Conservation (phyloP, 495 filamentous ascomycete species). For the Podospora appendiculata region DNA sequence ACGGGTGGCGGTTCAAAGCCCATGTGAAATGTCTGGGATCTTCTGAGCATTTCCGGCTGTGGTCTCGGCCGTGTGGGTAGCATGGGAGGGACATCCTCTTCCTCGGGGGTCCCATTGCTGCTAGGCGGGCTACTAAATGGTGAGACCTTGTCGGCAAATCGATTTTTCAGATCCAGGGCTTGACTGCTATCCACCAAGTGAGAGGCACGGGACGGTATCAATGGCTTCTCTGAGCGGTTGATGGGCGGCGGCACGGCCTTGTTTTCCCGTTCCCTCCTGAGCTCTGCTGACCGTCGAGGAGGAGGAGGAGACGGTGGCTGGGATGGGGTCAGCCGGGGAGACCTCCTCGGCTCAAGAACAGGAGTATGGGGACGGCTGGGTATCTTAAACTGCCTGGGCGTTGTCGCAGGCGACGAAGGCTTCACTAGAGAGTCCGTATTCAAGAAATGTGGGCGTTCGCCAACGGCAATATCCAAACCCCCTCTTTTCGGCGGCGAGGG, state of each 20-base stretch:
- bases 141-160: constrained; percentile 46
- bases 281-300: constrained; percentile 44
- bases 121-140: constrained; percentile 88
- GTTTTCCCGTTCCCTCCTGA: constrained; percentile 32
- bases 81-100: constrained; percentile 33
- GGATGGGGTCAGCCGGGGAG: constrained; percentile 30
- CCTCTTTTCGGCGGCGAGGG: constrained; percentile 61
- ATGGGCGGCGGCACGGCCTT: constrained; percentile 53
- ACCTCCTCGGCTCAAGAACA: constrained; percentile 34
- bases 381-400: constrained; percentile 43
- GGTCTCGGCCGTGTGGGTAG: constrained; percentile 32
- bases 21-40: constrained; percentile 20
- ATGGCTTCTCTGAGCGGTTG: constrained; percentile 77
- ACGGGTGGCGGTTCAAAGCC: constrained; percentile 41
- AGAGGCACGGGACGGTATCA: constrained; percentile 37
- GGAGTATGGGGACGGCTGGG: constrained; percentile 45
- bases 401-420: constrained; percentile 40
- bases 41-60: constrained; percentile 13
- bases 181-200: constrained; percentile 17
- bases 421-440: constrained; percentile 41
- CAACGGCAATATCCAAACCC: constrained; percentile 25
- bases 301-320: constrained; percentile 48
- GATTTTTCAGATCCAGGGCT: constrained; percentile 22
- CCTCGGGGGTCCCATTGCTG: constrained; percentile 56
- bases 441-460: constrained; percentile 32